Evolutionary conservation across 2,329 filamentous ascomycete genomes (phyloP).

Genomic region (Aspergillus sp.): DNA sequence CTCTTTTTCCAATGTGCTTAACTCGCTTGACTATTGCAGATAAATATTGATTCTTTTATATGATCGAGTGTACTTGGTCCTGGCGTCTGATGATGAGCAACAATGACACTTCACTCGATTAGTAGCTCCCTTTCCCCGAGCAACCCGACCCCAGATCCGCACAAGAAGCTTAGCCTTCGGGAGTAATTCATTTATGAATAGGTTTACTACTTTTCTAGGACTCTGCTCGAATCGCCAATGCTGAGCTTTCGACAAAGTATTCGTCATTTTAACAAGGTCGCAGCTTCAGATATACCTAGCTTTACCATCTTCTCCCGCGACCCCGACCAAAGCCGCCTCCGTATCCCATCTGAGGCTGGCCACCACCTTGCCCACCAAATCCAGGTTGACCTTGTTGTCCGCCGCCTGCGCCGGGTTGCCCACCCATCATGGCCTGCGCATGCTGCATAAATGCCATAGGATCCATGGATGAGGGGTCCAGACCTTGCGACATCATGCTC

Average conservation of each 20-base stretch:
- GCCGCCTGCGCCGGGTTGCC: constrained; percentile 42
- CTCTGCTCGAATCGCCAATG: neutral
- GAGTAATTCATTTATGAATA: neutral
- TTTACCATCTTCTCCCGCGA: constrained; percentile 43
- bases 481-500: constrained; percentile 56
- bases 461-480: constrained; percentile 57
- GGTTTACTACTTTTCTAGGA: neutral
- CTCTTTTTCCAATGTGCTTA: neutral
- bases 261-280: constrained; percentile 19
- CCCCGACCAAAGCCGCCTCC: constrained; percentile 46
- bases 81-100: neutral
- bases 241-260: constrained; percentile 9
- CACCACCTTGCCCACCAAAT: constrained; percentile 40
- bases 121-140: constrained; percentile 17
- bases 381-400: constrained; percentile 39
- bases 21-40: too few species aligned
- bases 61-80: neutral
- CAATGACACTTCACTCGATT: neutral
- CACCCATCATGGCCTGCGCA: constrained; percentile 53
- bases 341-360: constrained; percentile 46
- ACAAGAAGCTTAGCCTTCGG: neutral
- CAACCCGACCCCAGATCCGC: neutral
- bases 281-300: constrained; percentile 6
- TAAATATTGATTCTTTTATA: neutral
- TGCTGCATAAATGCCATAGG: constrained; percentile 57